phyloP scores from a whole-genome alignment of 2,329 filamentous ascomycete genomes.

The Lecanoromycetidae sp. region DNA sequence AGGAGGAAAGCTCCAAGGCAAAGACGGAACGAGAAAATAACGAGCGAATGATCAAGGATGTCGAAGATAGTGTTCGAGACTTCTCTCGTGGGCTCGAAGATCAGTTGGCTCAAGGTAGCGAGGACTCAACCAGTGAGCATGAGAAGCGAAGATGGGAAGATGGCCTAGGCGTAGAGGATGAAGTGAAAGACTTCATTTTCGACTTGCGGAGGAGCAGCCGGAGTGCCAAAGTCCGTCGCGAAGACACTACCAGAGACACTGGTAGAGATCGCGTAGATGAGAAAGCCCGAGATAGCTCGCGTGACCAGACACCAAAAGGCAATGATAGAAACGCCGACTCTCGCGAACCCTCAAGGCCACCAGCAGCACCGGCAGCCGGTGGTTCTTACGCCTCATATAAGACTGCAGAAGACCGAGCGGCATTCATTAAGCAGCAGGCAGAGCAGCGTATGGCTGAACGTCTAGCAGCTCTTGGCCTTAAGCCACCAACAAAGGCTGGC shows the following conservation, averaged over 20 bases:
- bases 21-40: slow-evolving; percentile 83
- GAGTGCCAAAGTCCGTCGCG: slow-evolving; percentile 54
- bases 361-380: slow-evolving; percentile 36
- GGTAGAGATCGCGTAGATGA: slow-evolving; percentile 8
- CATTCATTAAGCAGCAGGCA: slow-evolving; percentile 93
- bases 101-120: slow-evolving; percentile 67
- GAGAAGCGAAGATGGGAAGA: slow-evolving; percentile 93
- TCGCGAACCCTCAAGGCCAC: slow-evolving; percentile 40
- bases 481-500: slow-evolving; percentile 62
- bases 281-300: slow-evolving; percentile 29
- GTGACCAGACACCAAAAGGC: slow-evolving; percentile 25
- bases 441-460: slow-evolving; percentile 95
- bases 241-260: slow-evolving; percentile 34
- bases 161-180: slow-evolving; percentile 87
- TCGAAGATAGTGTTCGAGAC: slow-evolving; percentile 88
- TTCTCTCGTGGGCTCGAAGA: slow-evolving; percentile 78
- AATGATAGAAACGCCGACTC: slow-evolving; percentile 39
- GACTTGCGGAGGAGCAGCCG: slow-evolving; percentile 82
- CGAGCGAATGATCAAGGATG: slow-evolving; percentile 90
- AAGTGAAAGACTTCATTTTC: slow-evolving; percentile 95
- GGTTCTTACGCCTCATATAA: slow-evolving; percentile 67
- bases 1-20: slow-evolving; percentile 73
- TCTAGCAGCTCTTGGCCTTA: slow-evolving; percentile 83
- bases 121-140: slow-evolving; percentile 69
- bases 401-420: slow-evolving; percentile 84